These are phyloP conservation scores for Diaporthe batatas DNA, from an alignment of 2,329 filamentous ascomycete genomes.

Conservation along the genomic window DNA sequence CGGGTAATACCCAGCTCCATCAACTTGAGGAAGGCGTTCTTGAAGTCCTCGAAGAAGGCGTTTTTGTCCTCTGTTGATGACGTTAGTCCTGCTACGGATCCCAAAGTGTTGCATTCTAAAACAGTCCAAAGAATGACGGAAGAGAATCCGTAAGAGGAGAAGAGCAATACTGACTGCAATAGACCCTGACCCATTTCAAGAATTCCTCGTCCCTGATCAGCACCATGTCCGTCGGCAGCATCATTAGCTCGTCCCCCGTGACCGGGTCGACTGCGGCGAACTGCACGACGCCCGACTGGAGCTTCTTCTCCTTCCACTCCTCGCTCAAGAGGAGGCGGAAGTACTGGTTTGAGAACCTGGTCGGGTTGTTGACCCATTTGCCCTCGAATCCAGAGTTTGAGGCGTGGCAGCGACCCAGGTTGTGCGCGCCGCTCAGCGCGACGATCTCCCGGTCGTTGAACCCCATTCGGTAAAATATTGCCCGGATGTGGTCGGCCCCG, in stretches of 20 bases:
- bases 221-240: slow-evolving; percentile 75
- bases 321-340: slow-evolving; percentile 51
- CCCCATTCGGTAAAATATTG: slow-evolving; percentile 96
- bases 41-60: slow-evolving; percentile 71
- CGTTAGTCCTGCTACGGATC: no score
- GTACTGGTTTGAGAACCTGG: slow-evolving; percentile 55
- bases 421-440: slow-evolving; percentile 86
- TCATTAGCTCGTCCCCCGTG: slow-evolving; percentile 70
- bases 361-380: slow-evolving; percentile 54
- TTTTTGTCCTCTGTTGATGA: slow-evolving; percentile 64
- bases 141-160: no score
- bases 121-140: no score
- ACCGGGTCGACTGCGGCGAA: slow-evolving; percentile 73
- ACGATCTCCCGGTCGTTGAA: slow-evolving; percentile 98
- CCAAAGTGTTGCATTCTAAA: no score
- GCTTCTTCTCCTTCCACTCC: slow-evolving; percentile 61
- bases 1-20: slow-evolving; percentile 71
- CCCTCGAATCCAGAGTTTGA: slow-evolving; percentile 61
- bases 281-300: slow-evolving; percentile 65
- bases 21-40: slow-evolving; percentile 70
- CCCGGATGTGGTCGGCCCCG: slow-evolving; percentile 84
- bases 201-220: slow-evolving; percentile 67
- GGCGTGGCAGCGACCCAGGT: slow-evolving; percentile 79
- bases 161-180: slow-evolving; percentile 54
- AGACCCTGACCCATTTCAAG: slow-evolving; percentile 67